Base-by-base conservation (phyloP, 306 rosid genomes). In the Cyclanthera cordifolia region DNA sequence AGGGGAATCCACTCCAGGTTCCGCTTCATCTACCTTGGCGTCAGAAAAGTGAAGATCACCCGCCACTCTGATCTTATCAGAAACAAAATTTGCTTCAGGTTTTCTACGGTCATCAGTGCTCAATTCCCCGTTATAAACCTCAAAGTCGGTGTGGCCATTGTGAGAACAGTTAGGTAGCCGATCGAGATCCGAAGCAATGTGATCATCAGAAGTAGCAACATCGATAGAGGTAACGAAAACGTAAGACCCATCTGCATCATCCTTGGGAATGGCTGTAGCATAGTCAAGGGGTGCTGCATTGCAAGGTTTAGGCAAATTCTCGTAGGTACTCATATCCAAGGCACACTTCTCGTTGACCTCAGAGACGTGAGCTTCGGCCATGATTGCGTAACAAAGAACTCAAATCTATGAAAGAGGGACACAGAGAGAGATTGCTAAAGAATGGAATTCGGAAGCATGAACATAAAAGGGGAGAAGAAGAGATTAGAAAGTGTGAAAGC, bases 101-200 rank as follows among this genome's bases (percentile, higher is more conserved):
- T 73, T 73, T 6, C 14, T 12, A 1, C 34, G 56, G 39, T 17
- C 45, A 16, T 51, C 71, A 47, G 63, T 74, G 30, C 1, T 14
- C 0, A 45, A 49, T 28, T 79, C 72, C 41, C 28, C 66, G 53
- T 50, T 54, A 24, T 45, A 55, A 37, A 23, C 24, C 61, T 28
- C 5, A 58, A 49, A 30, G 16, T 50, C 53, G 14, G 27, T 15
- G 21, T 45, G 24, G 34, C 19, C 74, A 53, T 3, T 53, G 19
- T 56, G 66, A 25, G 24, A 56, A 34, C 39, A 10, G 3, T 43
- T 34, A 6, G n/a, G 9, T 53, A 54, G 53, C 48, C 48, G 76
- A 55, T 43, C 43, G 50, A 67, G 88, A 81, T 88, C 88, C 72
- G 84, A 41, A 1, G n/a, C 78, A 71, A 6, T 50, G 52, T 76